Evolutionary conservation across 2,329 filamentous ascomycete species (phyloP).

Genomic region (Cladosporium sp.): DNA sequence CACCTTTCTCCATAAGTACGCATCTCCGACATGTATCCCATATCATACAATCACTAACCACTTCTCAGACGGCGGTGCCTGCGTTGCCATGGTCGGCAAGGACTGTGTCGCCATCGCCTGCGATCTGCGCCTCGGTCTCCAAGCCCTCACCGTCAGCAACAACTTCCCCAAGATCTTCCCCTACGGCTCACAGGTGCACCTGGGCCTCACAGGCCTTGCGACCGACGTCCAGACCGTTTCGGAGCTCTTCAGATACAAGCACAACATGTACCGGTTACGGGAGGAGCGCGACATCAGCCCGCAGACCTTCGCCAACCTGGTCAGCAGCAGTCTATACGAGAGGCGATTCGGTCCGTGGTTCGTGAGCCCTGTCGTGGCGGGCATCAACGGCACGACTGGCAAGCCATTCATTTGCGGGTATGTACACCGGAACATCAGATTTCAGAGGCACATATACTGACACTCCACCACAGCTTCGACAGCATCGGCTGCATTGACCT

Average conservation of each 20-base stretch:
- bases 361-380: slow-evolving; percentile 89
- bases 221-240: slow-evolving; percentile 94
- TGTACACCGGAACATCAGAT: slow-evolving; percentile 7
- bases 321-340: slow-evolving; percentile 90
- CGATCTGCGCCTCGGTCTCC: slow-evolving; percentile 94
- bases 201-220: slow-evolving; percentile 92
- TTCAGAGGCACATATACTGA: neutral
- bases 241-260: slow-evolving; percentile 98
- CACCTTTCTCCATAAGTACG: slow-evolving; percentile 94
- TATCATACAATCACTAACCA: slow-evolving; percentile 19
- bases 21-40: slow-evolving; percentile 16
- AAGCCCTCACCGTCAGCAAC: slow-evolving; percentile 96
- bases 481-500: slow-evolving; percentile 99
- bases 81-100: slow-evolving; percentile 98
- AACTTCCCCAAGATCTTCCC: slow-evolving; percentile 99
- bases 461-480: slow-evolving; percentile 62
- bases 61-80: slow-evolving; percentile 79
- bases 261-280: slow-evolving; percentile 98
- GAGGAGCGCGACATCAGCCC: slow-evolving; percentile 97
- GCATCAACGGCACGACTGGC: slow-evolving; percentile 89
- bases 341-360: slow-evolving; percentile 95
- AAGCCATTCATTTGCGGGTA: slow-evolving; percentile 93
- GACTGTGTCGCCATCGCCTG: slow-evolving; percentile 99
- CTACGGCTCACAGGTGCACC: slow-evolving; percentile 86
- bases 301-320: slow-evolving; percentile 93